Evolutionary conservation across 2,329 filamentous ascomycete species (phyloP), one percentile per base, ranked within the genome.

Genomic region (Arthrobotrys musiformis): DNA sequence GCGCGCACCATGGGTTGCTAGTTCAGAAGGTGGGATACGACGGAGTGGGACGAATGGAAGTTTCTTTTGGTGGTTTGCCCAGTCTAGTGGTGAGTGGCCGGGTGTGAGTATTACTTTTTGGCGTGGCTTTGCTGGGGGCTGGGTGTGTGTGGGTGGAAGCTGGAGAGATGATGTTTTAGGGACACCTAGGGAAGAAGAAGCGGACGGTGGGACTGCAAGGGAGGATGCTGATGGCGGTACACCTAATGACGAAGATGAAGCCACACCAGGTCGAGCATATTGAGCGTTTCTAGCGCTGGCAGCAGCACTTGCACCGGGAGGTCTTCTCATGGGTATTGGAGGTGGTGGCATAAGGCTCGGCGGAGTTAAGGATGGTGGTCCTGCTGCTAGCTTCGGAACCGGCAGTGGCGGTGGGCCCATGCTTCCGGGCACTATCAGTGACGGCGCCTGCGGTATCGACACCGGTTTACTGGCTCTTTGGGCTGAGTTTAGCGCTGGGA

Each of bases 31-130:
- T 4, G 94, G 92, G 37, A 99, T 93, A 85, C 79, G 60, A 84
- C 82, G 62, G 81, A 1, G 80, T 74, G 48, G 80, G 52, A 9
- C 90, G 24, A 66, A 76, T 0, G 72, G 72, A 2, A 76, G 72
- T 1, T 17, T 37, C 13, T 89, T 56, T 86, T 85, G 19, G 87
- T 86, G 0, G 89, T 88, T 77, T 11, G 95, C 95, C 95, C 95
- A 99, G 87, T 99, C 95, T 11, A 99, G 89, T 0, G 95, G 94
- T 1, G 93, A 97, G 85, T 94, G 94, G 33, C 95, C 94, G 0
- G 95, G 95, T n/a, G 90, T 88, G 3, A 99, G 89, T 7, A 91
- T 86, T 3, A 97, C 92, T 81, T 94, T 92, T 83, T 88, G 88
- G 9, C 86, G 88, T 87, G 80, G 81, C 40, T 62, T 68, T 30